phyloP scores from a whole-genome alignment of 2,329 filamentous ascomycete genomes.

The Calonectria pauciramosa region DNA sequence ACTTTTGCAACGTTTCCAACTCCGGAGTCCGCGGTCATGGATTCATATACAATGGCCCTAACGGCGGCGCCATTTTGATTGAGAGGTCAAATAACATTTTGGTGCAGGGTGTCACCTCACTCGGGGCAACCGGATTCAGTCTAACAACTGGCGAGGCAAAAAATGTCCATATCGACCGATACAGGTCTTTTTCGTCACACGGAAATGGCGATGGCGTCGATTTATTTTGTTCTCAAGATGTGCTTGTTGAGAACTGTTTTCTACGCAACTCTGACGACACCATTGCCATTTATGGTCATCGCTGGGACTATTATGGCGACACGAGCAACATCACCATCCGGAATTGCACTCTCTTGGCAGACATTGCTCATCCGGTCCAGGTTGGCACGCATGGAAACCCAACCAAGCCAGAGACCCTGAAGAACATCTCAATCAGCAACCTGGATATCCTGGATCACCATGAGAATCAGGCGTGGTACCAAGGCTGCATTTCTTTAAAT shows the following conservation, averaged over 20 bases:
- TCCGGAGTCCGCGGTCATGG: slow-evolving; percentile 41
- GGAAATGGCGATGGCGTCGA: slow-evolving; percentile 46
- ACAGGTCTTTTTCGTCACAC: slow-evolving; percentile 37
- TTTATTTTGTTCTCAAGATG: slow-evolving; percentile 30
- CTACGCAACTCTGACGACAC: slow-evolving; percentile 54
- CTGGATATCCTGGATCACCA: slow-evolving; percentile 54
- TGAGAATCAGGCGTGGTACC: slow-evolving; percentile 52
- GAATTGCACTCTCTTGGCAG: slow-evolving; percentile 48
- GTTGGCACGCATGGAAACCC: slow-evolving; percentile 54
- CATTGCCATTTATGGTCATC: slow-evolving; percentile 52
- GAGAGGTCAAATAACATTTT: slow-evolving; percentile 32
- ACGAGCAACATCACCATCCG: slow-evolving; percentile 50
- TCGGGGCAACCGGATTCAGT: slow-evolving; percentile 35
- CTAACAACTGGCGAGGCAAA: slow-evolving; percentile 36
- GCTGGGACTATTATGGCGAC: slow-evolving; percentile 49
- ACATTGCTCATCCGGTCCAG: slow-evolving; percentile 52
- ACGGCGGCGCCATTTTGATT: slow-evolving; percentile 26
- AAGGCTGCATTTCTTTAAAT: slow-evolving; percentile 52
- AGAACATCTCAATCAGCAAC: slow-evolving; percentile 47
- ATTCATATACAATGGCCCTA: slow-evolving; percentile 32
- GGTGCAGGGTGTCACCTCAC: slow-evolving; percentile 38
- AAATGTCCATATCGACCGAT: slow-evolving; percentile 35
- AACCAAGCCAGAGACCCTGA: slow-evolving; percentile 48
- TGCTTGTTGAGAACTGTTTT: slow-evolving; percentile 50
- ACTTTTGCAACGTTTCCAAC: slow-evolving; percentile 32